Evolutionary conservation across 73 alveolate species (phyloP), one percentile per base, ranked within the genome.

Genomic region (Paramecium octaurelia): DNA sequence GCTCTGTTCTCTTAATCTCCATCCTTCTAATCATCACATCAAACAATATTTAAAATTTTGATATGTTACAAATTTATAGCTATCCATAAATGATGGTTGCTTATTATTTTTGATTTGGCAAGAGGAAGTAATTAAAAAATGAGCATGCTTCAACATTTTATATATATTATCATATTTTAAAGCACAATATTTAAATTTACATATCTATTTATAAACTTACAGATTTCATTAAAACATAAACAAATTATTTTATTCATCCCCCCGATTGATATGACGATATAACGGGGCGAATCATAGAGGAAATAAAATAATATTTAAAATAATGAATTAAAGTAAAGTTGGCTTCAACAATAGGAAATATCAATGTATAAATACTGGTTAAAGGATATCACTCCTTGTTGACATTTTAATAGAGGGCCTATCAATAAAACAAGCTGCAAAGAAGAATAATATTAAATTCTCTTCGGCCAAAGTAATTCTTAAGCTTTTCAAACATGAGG

Each of bases 401-500:
- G 73, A 87, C 16, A 86, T 87, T 35, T 64, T 87, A 21, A 9
- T 68, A 2, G 86, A 87, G 11, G 43, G 73, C 23, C 35, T 60
- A 40, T 59, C 88, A 6, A 54, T 87, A 20, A 58, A 64, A 21
- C 69, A 31, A 31, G 93, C 93, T 24, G 93, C 93, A 38, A 64
- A 87, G 48, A 44, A 60, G 48, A 59, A 43, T 42, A 58, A 77
- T 24, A 40, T 87, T 4, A 87, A 87, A 69, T 87, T 87, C 93
- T 87, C 93, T 12, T 59, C 93, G 12, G 84, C 93, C 0, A 87
- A 87, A 34, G 93, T 86, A 16, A 87, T 87, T 16, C 73, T 87
- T 6, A 35, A 87, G 48, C 48, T 77, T 31, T 87, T 58, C 59
- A 87, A 64, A 73, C 70, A 87, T 10, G 93, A 87, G 44, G 93